These are phyloP conservation scores for Daldinia childiae DNA, from an alignment of 495 filamentous ascomycete species.

Conservation along the genomic window DNA sequence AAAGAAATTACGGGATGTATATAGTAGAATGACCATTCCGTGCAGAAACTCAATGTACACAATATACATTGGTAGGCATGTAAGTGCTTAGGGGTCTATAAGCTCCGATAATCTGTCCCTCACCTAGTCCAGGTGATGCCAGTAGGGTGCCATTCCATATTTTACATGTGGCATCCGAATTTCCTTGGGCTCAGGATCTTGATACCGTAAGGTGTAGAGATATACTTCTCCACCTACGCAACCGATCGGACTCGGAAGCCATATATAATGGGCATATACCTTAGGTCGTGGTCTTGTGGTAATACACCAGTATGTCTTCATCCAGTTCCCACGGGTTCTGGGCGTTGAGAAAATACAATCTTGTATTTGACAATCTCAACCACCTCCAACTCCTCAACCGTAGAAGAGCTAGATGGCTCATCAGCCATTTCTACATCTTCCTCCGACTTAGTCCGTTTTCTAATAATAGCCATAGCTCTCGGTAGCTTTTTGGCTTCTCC, in stretches of 20 bases:
- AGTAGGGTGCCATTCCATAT: not conserved
- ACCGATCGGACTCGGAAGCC: not conserved
- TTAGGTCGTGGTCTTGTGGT: not conserved
- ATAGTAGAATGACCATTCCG: too few relatives aligned
- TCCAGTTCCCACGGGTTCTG: constrained; percentile 77
- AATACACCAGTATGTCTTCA: constrained; percentile 10
- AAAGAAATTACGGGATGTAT: too few relatives aligned
- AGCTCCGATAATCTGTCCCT: not conserved
- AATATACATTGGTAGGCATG: not conserved
- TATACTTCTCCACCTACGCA: not conserved
- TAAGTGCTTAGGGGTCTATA: not conserved
- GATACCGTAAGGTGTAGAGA: not conserved
- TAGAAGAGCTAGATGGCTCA: constrained; percentile 27
- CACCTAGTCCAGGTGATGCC: not conserved
- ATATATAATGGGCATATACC: too few relatives aligned
- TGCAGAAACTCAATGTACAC: not conserved
- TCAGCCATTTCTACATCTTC: constrained; percentile 40
- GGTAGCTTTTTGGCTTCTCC: constrained; percentile 89
- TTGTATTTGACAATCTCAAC: constrained; percentile 91
- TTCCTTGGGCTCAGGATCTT: not conserved
- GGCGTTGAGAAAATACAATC: constrained; percentile 83
- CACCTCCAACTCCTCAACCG: constrained; percentile 62
- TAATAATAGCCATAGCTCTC: constrained; percentile 80
- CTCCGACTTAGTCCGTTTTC: constrained; percentile 53
- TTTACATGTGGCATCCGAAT: not conserved